phyloP scores from a whole-genome alignment of 768 basidiomycete genomes.

The Rhodocollybia butyracea region DNA sequence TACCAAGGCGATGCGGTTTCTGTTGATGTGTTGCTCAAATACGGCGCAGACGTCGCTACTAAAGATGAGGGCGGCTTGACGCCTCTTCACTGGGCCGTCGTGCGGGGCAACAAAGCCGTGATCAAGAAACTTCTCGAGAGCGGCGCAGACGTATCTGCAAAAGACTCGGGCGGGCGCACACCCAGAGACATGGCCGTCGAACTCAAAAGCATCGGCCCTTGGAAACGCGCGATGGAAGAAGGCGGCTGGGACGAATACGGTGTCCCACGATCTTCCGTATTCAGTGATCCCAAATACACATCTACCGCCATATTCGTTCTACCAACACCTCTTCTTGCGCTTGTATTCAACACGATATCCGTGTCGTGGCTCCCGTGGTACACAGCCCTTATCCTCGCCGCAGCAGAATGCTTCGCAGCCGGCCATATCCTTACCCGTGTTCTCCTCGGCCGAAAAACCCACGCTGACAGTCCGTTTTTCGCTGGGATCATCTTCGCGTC shows the following conservation, averaged over 20 bases:
- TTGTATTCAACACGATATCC: constrained; percentile 81
- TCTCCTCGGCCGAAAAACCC: constrained; percentile 75
- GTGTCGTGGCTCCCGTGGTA: constrained; percentile 77
- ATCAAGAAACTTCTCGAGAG: constrained; percentile 84
- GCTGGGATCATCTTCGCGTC: constrained; percentile 85
- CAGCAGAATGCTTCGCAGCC: constrained; percentile 89
- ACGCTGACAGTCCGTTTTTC: constrained; percentile 92
- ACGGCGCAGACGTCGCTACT: constrained; percentile 77
- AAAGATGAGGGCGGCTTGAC: constrained; percentile 82
- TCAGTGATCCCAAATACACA: constrained; percentile 78
- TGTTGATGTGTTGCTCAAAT: constrained; percentile 84
- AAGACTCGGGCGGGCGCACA: constrained; percentile 83
- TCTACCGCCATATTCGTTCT: constrained; percentile 75
- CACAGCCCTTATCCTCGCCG: constrained; percentile 76
- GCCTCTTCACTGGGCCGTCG: constrained; percentile 96
- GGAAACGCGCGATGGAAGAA: constrained; percentile 86
- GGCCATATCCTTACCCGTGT: constrained; percentile 90
- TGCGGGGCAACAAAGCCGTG: constrained; percentile 86
- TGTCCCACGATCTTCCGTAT: constrained; percentile 58
- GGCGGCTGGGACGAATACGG: constrained; percentile 82
- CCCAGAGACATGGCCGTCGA: constrained; percentile 94
- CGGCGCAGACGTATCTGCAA: constrained; percentile 72
- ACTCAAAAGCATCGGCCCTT: constrained; percentile 87
- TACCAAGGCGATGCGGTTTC: constrained; percentile 98
- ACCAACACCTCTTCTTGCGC: constrained; percentile 74